A percentile compares a stretch with the other conserved stretches of the same genome.
phyloP scores from a whole-genome alignment of 495 filamentous ascomycete species.

The Filosporella fistucella region DNA sequence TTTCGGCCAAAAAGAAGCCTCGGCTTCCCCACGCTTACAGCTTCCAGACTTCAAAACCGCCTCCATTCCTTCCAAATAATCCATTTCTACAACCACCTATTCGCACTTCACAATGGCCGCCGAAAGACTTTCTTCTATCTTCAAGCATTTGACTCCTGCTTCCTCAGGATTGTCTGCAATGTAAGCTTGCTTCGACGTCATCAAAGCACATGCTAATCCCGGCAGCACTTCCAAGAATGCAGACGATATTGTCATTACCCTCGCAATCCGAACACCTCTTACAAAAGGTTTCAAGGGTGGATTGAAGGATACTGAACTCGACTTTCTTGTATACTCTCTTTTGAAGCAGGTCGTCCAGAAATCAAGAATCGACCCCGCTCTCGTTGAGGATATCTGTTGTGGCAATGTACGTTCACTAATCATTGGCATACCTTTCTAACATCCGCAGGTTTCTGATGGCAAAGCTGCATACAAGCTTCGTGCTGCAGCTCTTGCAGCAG shows the following conservation, averaged over 20 bases:
- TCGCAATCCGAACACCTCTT: conserved; percentile 73
- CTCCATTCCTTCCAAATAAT: background rate
- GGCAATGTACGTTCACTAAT: conserved; percentile 66
- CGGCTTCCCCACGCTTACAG: too few species aligned
- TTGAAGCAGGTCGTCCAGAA: conserved; percentile 69
- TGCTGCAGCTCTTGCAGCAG: conserved; percentile 82
- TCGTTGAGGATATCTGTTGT: conserved; percentile 88
- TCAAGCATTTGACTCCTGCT: conserved; percentile 77
- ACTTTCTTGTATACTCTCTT: conserved; percentile 75
- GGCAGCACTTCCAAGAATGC: conserved; percentile 85
- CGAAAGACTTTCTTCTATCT: conserved; percentile 79
- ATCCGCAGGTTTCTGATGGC: conserved; percentile 67
- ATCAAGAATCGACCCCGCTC: conserved; percentile 71
- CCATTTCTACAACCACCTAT: background rate
- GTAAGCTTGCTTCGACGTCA: conserved; percentile 43
- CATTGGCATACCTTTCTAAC: conserved; percentile 18
- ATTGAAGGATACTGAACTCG: conserved; percentile 91
- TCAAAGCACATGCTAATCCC: conserved; percentile 17
- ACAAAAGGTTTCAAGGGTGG: conserved; percentile 78
- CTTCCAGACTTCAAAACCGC: background rate
- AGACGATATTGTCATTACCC: conserved; percentile 93
- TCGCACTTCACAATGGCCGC: conserved; percentile 61
- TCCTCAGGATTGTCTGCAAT: conserved; percentile 66
- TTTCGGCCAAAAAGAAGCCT: too few species aligned
- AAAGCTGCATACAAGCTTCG: conserved; percentile 89